Conservation (phyloP, 805 yeast species). For the Kluyveromyces siamensis region DNA sequence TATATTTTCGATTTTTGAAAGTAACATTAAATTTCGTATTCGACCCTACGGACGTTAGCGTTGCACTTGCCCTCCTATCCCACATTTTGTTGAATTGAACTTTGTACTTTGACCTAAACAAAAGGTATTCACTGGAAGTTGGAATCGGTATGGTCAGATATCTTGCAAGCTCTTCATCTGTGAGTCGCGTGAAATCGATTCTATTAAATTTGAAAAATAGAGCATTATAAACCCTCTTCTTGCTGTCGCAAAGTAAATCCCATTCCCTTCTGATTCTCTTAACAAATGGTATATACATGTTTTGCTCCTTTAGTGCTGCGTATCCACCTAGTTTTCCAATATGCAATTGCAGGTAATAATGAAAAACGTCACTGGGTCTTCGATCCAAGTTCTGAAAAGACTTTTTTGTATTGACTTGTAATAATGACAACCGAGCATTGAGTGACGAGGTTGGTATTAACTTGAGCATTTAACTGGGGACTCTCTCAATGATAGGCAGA, state of each 20-base stretch:
- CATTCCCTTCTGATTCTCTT: slow-evolving; percentile 17
- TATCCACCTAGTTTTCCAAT: slow-evolving; percentile 7
- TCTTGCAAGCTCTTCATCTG: slow-evolving; percentile 16
- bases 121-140: slow-evolving; percentile 16
- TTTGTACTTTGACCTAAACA: slow-evolving; percentile 18
- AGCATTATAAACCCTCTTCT: slow-evolving; percentile 17
- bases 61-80: slow-evolving; percentile 4
- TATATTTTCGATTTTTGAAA: background rate
- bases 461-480: background rate
- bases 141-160: slow-evolving; percentile 17
- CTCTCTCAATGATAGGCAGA: background rate
- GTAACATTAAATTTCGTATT: background rate
- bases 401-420: slow-evolving; percentile 8
- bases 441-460: background rate
- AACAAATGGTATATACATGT: slow-evolving; percentile 10
- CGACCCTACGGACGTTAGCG: background rate
- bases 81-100: slow-evolving; percentile 11
- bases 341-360: slow-evolving; percentile 14
- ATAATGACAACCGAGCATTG: slow-evolving; percentile 10
- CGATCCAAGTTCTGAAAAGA: slow-evolving; percentile 13
- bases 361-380: slow-evolving; percentile 15
- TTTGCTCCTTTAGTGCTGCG: slow-evolving; percentile 3
- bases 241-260: slow-evolving; percentile 14
- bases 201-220: slow-evolving; percentile 13
- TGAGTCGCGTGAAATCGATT: slow-evolving; percentile 9